Base-by-base conservation (phyloP, 805 yeast genomes). In the Schizosaccharomyces japonicus region DNA sequence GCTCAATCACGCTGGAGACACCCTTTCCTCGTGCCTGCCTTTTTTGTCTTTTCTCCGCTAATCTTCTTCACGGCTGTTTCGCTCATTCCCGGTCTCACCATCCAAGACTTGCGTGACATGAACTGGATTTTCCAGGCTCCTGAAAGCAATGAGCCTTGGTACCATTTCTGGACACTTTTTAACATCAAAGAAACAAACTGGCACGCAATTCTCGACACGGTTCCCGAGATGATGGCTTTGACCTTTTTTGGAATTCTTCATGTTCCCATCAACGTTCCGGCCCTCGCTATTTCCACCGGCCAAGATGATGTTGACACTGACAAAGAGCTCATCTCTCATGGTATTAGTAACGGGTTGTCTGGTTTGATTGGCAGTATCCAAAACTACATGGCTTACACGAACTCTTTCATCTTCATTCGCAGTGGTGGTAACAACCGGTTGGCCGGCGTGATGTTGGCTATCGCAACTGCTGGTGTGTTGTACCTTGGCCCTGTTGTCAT, bases 251-350 rank as follows among this genome's bases (percentile, higher is more conserved):
- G 98, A 10, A 79, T 90, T 34, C 64, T 90, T 49, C 98, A 90
- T 56, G 98, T 90, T 8, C 98, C 98, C 3, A 90, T 90, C 51
- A 90, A 90, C 59, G 95, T 90, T 11, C 98, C 98, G 1, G 96
- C 98, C 0, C 67, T 90, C 44, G 95, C 96, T 0, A 90, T 85
- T 15, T 79, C 94, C 4, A 71, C 82, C 1, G 81, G 82, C 2
- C 78, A 80, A 71, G 76, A 77, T 49, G 63, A 68, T 44, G 73
- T 80, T 53, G 93, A 85, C 58, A 94, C 90, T 36, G 94, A 90
- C 60, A 70, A 85, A 50, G 98, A 90, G 62, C 69, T 90, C 50
- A 78, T 87, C 29, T 95, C 95, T 0, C 98, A 90, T 62, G 98
- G 98, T 2, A 70, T 78, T 51, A 81, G 95, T 4, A 90, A 90